phyloP scores from a whole-genome alignment of 192 early-diverging fungal genomes.

The Phycomyces blakesleeanus region DNA sequence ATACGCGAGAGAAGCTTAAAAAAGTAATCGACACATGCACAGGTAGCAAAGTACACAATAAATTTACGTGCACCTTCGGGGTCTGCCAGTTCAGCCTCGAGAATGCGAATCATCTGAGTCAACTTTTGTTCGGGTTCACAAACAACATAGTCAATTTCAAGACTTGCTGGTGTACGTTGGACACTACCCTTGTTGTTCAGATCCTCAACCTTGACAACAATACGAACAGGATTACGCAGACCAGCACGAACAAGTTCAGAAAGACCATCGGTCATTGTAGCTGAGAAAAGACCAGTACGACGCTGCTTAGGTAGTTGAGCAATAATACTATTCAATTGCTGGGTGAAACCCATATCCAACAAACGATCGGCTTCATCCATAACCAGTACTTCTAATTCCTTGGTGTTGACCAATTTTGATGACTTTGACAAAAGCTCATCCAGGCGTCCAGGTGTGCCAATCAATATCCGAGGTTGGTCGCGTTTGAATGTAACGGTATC shows the following conservation, averaged over 20 bases:
- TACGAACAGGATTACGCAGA: conserved; percentile 84
- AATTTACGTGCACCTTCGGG: conserved; percentile 62
- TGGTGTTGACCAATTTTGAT: conserved; percentile 56
- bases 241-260: conserved; percentile 80
- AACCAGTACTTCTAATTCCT: conserved; percentile 83
- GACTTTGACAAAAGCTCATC: conserved; percentile 66
- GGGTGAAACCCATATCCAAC: conserved; percentile 92
- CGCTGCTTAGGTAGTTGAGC: conserved; percentile 85
- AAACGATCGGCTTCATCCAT: conserved; percentile 94
- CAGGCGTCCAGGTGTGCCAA: conserved; percentile 88
- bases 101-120: conserved; percentile 63
- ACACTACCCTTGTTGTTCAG: conserved; percentile 37
- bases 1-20: conserved; percentile 55
- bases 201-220: conserved; percentile 87
- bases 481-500: conserved; percentile 63
- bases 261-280: conserved; percentile 92
- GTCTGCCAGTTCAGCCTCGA: conserved; percentile 39
- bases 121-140: conserved; percentile 81
- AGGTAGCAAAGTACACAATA: conserved; percentile 95
- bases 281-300: conserved; percentile 93
- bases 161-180: conserved; percentile 59
- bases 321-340: conserved; percentile 76
- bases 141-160: conserved; percentile 71
- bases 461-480: conserved; percentile 73
- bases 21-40: conserved; percentile 95